Base-by-base conservation (phyloP, 768 basidiomycete genomes). In the Phylloporus scabripes region DNA sequence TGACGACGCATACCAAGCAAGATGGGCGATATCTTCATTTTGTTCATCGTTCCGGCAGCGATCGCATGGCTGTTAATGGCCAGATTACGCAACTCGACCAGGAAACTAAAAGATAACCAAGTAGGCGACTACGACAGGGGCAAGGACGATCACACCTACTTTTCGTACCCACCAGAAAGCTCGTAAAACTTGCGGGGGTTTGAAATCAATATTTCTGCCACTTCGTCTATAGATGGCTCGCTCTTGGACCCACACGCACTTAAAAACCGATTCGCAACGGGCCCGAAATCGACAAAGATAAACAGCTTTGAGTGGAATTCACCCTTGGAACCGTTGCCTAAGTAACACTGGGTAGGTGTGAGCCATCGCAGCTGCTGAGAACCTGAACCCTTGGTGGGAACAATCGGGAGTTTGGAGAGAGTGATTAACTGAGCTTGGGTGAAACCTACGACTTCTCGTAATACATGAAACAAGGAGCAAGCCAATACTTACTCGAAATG, bases 221-320 rank as follows among this genome's bases (percentile, higher is more conserved):
- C 75, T 66, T 93, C 92, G 49, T 90, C 83, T 5, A 92, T 80
- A 39, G 81, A 91, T 4, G 95, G 94, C 60, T 92, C 89, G 37
- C 78, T 82, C 60, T 83, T 86, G 14, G 93, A 89, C 10, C 96
- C 95, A 57, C 91, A 91, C 3, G 87, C 84, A 46, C 76, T 79
- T 39, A 99, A 72, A 69, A 99, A 97, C 4, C 77, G 73, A 56
- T 93, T 95, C 21, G 87, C 95, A 5, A 74, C 70, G 1, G 75
- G 61, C 2, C 93, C 94, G 62, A 95, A 96, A 63, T 95, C 84
- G 43, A 98, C 81, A 58, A 93, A 96, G 29, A 80, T 76, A 60
- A 97, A 96, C 1, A 95, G 69, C 54, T 85, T 84, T 3, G 85
- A 85, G 60, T 89, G 86, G 34, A 92, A 81, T 31, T 77, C 74